Evolutionary conservation across 108 stramenopile species (phyloP), one percentile per base, ranked within the genome.

Genomic region (Discostella stelligeroides): DNA sequence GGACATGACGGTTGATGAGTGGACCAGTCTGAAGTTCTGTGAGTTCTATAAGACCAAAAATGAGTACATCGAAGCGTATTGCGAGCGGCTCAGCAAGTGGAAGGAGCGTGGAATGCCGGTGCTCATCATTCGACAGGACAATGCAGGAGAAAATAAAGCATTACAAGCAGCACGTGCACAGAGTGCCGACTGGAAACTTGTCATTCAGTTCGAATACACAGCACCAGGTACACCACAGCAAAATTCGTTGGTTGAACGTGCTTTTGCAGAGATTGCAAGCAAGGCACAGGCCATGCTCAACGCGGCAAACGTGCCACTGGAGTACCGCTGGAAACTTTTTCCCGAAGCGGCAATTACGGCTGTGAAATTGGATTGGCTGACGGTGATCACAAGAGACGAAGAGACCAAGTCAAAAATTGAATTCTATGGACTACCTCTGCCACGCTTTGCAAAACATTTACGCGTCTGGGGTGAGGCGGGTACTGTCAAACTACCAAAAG

Each of bases 171-270:
- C 56, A 30, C n/a, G 41, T 2, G 66, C 66, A 58, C 11, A 40
- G 7, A 34, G 74, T 17, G 10, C 9, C 3, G 66, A 67, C 12
- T 68, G 63, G 74, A 28, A 60, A 40, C 34, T 75, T 17, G 45
- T 21, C 15, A 40, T 29, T 13, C 20, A 78, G 56, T 39, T 68
- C n/a, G 71, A 82, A 54, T 66, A 53, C 18, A 82, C 60, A 34
- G 71, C 56, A 17, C 3, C 18, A 37, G 57, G 65, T 0, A 77
- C 82, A 28, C 82, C 82, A 15, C 77, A 83, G 50, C 53, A 60
- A 14, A 77, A 82, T 61, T 10, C 13, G 10, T 25, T 73, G 17
- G 72, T 58, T 7, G 76, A 82, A 68, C 14, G 66, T 7, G 72
- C 28, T 47, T 82, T 82, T 34, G 48, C 65, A 7, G 47, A 10